Evolutionary conservation across 2,329 filamentous ascomycete species (phyloP).

Genomic region (Nannizziopsis barbatae): DNA sequence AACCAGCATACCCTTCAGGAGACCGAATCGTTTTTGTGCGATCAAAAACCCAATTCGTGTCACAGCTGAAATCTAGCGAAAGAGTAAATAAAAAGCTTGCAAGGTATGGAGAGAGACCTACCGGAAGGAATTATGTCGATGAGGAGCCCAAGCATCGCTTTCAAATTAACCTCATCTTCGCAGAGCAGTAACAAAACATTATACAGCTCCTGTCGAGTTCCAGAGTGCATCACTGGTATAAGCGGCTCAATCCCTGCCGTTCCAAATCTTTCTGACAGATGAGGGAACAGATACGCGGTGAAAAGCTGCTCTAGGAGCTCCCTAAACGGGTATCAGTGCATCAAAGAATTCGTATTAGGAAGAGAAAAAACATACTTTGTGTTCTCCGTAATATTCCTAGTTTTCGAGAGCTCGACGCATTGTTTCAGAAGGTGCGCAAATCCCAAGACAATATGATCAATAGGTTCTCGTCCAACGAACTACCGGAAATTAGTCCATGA

Average conservation of each 20-base stretch:
- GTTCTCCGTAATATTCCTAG: constrained; percentile 24
- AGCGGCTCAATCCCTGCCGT: constrained; percentile 24
- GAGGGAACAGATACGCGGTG: constrained; percentile 55
- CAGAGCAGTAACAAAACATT: constrained; percentile 49
- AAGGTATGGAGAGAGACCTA: constrained; percentile 22
- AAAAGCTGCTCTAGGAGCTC: constrained; percentile 46
- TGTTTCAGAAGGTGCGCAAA: constrained; percentile 35
- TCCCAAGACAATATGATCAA: constrained; percentile 35
- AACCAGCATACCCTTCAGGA: constrained; percentile 69
- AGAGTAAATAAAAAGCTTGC: constrained; percentile 19
- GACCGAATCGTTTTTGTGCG: constrained; percentile 58
- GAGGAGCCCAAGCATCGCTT: constrained; percentile 43
- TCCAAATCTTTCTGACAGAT: constrained; percentile 29
- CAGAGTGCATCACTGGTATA: constrained; percentile 42
- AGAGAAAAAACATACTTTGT: constrained; percentile 23
- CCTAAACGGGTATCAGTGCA: constrained; percentile 18
- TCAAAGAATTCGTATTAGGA: too few relatives aligned
- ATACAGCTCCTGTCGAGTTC: constrained; percentile 50
- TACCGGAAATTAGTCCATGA: constrained; percentile 20
- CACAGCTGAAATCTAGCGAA: constrained; percentile 47
- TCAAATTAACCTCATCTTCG: constrained; percentile 41
- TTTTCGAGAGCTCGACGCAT: constrained; percentile 32
- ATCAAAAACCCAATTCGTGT: constrained; percentile 53
- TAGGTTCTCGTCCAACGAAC: constrained; percentile 38
- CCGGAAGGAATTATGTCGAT: constrained; percentile 43